These are phyloP conservation scores for Bipolaris oryzae DNA, from an alignment of 2,329 filamentous ascomycete species.

Conservation along the genomic window DNA sequence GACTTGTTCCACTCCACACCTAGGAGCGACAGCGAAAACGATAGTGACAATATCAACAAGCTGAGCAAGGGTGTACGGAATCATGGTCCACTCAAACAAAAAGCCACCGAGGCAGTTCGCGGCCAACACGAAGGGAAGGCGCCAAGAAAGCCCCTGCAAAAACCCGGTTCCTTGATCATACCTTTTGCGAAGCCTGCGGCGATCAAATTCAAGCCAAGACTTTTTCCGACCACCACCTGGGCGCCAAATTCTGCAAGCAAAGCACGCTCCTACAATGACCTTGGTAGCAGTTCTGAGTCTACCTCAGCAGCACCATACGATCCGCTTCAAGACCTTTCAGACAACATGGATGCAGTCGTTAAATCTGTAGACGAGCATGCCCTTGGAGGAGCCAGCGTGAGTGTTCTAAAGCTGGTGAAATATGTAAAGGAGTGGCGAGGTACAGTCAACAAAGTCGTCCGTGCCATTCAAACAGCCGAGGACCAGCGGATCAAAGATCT, in stretches of 20 bases:
- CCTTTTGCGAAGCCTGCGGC: not conserved
- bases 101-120: too few relatives aligned
- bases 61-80: not conserved
- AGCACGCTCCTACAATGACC: not conserved
- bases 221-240: not conserved
- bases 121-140: not conserved
- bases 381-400: not conserved
- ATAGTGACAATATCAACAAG: not conserved
- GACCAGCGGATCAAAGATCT: slow-evolving; percentile 1
- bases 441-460: slow-evolving; percentile 1
- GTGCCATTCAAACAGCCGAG: slow-evolving; percentile 3
- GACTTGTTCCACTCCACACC: not conserved
- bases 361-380: not conserved
- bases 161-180: not conserved
- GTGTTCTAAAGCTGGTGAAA: not conserved
- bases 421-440: not conserved
- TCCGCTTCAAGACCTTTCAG: not conserved
- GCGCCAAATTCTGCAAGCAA: not conserved
- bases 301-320: not conserved
- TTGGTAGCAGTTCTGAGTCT: slow-evolving; percentile 5
- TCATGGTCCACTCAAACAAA: not conserved
- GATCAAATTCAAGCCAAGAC: slow-evolving; percentile 1
- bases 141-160: not conserved
- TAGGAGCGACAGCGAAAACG: not conserved
- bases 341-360: not conserved